phyloP scores from a whole-genome alignment of 768 basidiomycete species.

The Amanita muscaria region DNA sequence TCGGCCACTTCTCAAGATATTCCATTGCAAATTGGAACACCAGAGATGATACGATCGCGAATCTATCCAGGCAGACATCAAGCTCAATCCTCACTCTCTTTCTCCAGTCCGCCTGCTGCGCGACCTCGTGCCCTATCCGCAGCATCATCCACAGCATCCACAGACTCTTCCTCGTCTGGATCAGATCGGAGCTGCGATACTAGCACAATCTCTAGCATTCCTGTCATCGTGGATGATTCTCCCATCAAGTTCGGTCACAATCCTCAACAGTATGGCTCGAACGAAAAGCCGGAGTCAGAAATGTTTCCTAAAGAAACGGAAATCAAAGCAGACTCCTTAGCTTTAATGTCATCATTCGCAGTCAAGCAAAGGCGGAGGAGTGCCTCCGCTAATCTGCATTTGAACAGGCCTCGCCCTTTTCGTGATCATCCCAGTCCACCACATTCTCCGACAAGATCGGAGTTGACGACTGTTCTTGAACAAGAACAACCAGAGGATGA shows the following conservation, averaged over 20 bases:
- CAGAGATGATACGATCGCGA: slow-evolving; percentile 1
- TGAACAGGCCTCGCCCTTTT: background rate
- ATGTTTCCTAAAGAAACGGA: slow-evolving; percentile 39
- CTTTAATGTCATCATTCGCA: slow-evolving; percentile 5
- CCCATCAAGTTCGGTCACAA: slow-evolving; percentile 36
- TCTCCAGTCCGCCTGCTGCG: slow-evolving; percentile 8
- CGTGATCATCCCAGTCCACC: slow-evolving; percentile 1
- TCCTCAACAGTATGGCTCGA: slow-evolving; percentile 22
- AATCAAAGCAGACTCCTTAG: slow-evolving; percentile 1
- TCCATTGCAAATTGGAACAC: background rate
- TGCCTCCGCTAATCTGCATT: background rate
- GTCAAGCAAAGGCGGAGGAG: slow-evolving; percentile 5
- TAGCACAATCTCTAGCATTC: slow-evolving; percentile 19
- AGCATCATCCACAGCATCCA: slow-evolving; percentile 35
- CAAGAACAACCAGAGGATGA: slow-evolving; percentile 7
- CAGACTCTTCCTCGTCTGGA: slow-evolving; percentile 33
- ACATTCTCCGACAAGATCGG: slow-evolving; percentile 5
- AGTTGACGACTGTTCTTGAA: slow-evolving; percentile 4
- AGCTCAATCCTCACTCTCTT: slow-evolving; percentile 11
- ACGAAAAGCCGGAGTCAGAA: slow-evolving; percentile 26
- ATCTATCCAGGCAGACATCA: slow-evolving; percentile 12
- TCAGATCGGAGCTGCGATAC: slow-evolving; percentile 29
- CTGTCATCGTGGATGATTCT: slow-evolving; percentile 30
- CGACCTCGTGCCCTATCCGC: slow-evolving; percentile 30
- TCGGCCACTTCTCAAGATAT: slow-evolving; percentile 9